Percentiles rank a stretch among this genome's conserved stretches.
Evolutionary conservation across 2,329 filamentous ascomycete genomes (phyloP).

Genomic region (Fusarium sulawesiense): DNA sequence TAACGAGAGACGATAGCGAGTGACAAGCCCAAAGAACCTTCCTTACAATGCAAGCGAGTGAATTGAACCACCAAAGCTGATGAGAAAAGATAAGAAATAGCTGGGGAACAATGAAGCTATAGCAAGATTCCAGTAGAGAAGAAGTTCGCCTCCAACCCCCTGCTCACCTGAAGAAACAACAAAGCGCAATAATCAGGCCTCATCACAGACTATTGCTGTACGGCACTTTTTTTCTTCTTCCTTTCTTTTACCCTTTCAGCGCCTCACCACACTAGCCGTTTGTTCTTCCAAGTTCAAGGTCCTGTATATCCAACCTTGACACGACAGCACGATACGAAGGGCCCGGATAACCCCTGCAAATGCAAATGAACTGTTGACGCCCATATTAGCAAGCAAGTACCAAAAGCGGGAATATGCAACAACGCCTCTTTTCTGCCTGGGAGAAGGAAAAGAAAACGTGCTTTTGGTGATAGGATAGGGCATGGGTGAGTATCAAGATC

Average conservation of each 20-base stretch:
- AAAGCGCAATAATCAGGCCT: slow-evolving; percentile 21
- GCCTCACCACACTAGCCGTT: slow-evolving; percentile 31
- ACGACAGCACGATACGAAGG: slow-evolving; percentile 46
- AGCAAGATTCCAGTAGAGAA: slow-evolving; percentile 23
- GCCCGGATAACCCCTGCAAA: not conserved
- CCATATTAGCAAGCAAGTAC: not conserved
- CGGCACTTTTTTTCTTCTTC: not conserved
- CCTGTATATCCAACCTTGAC: slow-evolving; percentile 18
- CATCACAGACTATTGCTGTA: slow-evolving; percentile 15
- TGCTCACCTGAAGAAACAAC: not conserved
- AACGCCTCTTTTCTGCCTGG: not conserved
- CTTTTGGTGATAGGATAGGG: not conserved
- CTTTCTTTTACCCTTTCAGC: not conserved
- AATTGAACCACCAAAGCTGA: slow-evolving; percentile 5
- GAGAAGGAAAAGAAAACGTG: not conserved
- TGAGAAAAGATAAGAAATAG: slow-evolving; percentile 3
- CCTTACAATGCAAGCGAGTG: slow-evolving; percentile 31
- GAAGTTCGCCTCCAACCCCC: not conserved
- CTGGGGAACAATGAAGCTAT: slow-evolving; percentile 44
- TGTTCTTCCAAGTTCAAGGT: not conserved
- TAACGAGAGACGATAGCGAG: slow-evolving; percentile 26
- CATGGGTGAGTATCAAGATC: not conserved
- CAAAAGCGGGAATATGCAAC: not conserved
- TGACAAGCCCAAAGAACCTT: slow-evolving; percentile 18
- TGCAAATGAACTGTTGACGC: not conserved